phyloP scores from a whole-genome alignment of 257 asterid species.

The Capsicum rhomboideum region DNA sequence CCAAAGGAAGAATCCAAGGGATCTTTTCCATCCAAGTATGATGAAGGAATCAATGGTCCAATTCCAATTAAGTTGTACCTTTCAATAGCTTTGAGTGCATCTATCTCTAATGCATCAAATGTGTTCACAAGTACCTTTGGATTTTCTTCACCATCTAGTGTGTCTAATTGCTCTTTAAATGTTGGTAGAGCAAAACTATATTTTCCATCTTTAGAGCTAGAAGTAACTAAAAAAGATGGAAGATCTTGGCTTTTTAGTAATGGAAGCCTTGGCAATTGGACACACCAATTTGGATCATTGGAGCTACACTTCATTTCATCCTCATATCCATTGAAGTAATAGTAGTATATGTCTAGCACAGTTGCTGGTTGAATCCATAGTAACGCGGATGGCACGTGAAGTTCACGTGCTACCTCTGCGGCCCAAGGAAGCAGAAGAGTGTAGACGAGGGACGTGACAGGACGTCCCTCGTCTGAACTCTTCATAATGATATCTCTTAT shows the following conservation, averaged over 20 bases:
- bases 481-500: conserved; percentile 9
- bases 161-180: conserved; percentile 19
- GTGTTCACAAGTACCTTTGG: conserved; percentile 15
- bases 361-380: conserved; percentile 36
- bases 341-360: conserved; percentile 17
- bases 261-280: conserved; percentile 26
- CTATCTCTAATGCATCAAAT: conserved; percentile 18
- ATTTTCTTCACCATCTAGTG: conserved; percentile 7
- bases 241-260: conserved; percentile 9
- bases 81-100: conserved; percentile 12
- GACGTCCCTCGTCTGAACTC: conserved; percentile 4
- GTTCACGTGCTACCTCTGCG: conserved; percentile 21
- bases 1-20: conserved; percentile 1
- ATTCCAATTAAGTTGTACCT: conserved; percentile 16
- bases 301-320: conserved; percentile 9
- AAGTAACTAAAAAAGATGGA: conserved; percentile 30
- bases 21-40: conserved; percentile 8
- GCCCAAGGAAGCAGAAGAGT: conserved; percentile 25
- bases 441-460: conserved; percentile 19
- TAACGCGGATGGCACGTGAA: conserved; percentile 24
- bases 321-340: conserved; percentile 20
- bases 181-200: neutral
- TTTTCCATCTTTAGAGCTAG: neutral
- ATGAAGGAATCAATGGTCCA: conserved; percentile 32
- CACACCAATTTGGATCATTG: conserved; percentile 8